Base-by-base conservation (phyloP, 345 rosid species). In the Hibiscus mutabilis region DNA sequence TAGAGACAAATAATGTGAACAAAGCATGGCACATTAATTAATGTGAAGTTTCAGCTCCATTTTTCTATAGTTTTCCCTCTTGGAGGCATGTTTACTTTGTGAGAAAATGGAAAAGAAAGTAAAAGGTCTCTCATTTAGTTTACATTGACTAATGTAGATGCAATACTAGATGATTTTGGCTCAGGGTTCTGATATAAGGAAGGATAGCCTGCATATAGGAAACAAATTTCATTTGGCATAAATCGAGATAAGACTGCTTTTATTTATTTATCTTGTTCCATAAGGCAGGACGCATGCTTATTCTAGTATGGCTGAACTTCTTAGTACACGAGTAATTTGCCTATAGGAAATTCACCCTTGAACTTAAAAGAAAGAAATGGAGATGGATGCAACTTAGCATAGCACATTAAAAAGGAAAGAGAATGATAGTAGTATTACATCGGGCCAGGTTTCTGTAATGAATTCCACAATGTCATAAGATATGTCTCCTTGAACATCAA, bases 401-500 rank as follows among this genome's bases (percentile, higher is more conserved):
- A 55, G 65, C 10, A 40, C 29, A 69, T 19, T 58, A 74, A 68
- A 66, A 47, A 13, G 21, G 31, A 4, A 12, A 70, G 55, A 49
- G 14, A 60, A 51, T 2, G 73, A 68, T 47, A 42, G 31, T 31
- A 64, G 66, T 46, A 37, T 75, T 81, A 84, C 86, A 75, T 81
- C 81, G 62, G 70, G 79, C 86, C 84, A 81, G 18, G 83, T 79
- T 24, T 77, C 84, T 11, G 79, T 79, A 19, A 83, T 73, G 46
- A 81, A 83, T 21, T 79, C 82, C 70, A 81, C 78, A 44, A 85
- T 74, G 67, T 79, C 86, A 63, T 74, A 81, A 7, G 84, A 60
- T 56, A 85, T 81, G 70, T 85, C 89, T 78, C 89, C 89, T 73
- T 83, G 89, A 71, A 85, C 85, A 79, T 85, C 89, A 72, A 85